Evolutionary conservation across 177 flowering plant genomes (phyloP).

Genomic region (Vitis hybrid): DNA sequence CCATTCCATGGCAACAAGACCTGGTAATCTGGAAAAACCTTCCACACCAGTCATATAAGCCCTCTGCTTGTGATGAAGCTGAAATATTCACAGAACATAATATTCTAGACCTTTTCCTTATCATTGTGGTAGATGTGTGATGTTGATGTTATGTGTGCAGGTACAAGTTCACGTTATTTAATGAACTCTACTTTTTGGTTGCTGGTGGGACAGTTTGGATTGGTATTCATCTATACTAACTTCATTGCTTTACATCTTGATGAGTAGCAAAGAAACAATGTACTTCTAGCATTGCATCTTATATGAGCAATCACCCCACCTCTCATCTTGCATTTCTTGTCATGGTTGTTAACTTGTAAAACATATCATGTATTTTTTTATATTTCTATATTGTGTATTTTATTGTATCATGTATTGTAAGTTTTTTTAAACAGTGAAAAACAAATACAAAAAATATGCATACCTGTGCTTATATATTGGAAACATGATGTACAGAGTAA

Average conservation of each 20-base stretch:
- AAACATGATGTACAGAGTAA: no score
- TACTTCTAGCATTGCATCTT: not conserved
- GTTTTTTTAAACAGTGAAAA: no score
- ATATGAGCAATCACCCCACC: not conserved
- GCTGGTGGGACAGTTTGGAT: conserved; percentile 99
- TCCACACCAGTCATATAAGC: no score
- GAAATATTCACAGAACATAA: not conserved
- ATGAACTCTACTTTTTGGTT: conserved; percentile 94
- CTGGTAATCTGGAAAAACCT: no score
- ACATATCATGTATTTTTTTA: no score
- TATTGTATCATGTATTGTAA: no score
- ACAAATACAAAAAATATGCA: no score
- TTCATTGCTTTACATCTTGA: not conserved
- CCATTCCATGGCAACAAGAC: no score
- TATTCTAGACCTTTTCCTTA: not conserved
- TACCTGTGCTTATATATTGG: no score
- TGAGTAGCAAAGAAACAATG: not conserved
- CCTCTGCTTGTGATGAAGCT: not conserved
- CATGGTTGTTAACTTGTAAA: not conserved
- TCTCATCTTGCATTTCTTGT: not conserved
- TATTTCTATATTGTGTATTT: no score
- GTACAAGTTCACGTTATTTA: conserved; percentile 97
- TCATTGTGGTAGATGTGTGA: not conserved
- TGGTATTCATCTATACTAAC: conserved; percentile 44
- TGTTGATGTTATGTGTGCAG: conserved; percentile 35